A percentile compares a stretch with the other conserved stretches of the same genome.
phyloP scores from a whole-genome alignment of 495 filamentous ascomycete species.

The Parathielavia appendiculata region DNA sequence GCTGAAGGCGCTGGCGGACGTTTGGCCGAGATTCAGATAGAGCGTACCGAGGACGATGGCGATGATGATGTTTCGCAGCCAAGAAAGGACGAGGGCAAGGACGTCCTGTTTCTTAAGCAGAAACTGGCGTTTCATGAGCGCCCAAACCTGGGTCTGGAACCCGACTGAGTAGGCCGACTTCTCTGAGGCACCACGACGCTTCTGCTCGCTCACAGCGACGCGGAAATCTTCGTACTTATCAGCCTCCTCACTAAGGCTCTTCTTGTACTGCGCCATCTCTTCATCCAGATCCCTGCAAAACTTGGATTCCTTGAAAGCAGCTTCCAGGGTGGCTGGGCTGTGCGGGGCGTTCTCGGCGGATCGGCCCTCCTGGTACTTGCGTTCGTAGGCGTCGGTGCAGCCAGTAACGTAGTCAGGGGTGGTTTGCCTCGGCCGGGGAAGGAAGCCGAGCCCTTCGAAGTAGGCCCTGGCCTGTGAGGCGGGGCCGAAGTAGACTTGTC shows the following conservation, averaged over 20 bases:
- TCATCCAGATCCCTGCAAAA: conserved; percentile 50
- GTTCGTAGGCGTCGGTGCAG: conserved; percentile 76
- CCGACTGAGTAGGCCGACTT: conserved; percentile 76
- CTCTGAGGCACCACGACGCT: conserved; percentile 60
- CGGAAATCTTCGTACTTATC: conserved; percentile 69
- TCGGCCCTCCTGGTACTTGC: conserved; percentile 64
- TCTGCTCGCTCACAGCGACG: conserved; percentile 68
- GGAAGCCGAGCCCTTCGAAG: conserved; percentile 77
- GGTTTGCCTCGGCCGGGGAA: conserved; percentile 72
- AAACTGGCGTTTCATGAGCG: conserved; percentile 76
- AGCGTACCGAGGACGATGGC: conserved; percentile 75
- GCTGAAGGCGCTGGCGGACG: conserved; percentile 67
- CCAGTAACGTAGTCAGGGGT: conserved; percentile 83
- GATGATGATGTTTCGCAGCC: conserved; percentile 69
- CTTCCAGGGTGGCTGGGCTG: conserved; percentile 55
- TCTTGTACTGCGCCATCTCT: conserved; percentile 66
- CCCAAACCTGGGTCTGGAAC: conserved; percentile 74
- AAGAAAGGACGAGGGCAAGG: conserved; percentile 67
- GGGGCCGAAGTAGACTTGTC: conserved; percentile 76
- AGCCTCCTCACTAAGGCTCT: conserved; percentile 54
- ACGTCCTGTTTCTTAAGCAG: conserved; percentile 81
- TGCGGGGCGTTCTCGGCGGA: conserved; percentile 60
- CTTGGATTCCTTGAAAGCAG: conserved; percentile 62
- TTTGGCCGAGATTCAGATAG: conserved; percentile 62
- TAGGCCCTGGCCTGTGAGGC: conserved; percentile 63